Evolutionary conservation across 2,329 filamentous ascomycete species (phyloP), one percentile per base, ranked within the genome.

Genomic region (Mycosphaerella arachidis): DNA sequence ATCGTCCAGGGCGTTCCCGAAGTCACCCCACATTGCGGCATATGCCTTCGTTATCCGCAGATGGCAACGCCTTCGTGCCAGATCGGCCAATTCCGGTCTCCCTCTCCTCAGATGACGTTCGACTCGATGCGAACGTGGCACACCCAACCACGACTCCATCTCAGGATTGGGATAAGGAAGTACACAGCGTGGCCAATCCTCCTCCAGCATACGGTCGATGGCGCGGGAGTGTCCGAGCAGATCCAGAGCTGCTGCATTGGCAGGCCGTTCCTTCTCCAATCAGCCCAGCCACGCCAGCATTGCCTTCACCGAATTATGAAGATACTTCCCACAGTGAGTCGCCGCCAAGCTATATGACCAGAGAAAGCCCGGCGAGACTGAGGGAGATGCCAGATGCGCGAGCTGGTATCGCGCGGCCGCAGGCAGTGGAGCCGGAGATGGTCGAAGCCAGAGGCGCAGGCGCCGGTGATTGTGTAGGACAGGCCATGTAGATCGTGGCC

Each of bases 121-220:
- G 61, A 35, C 59, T 62, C 24, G 68, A 67, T 53, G 52, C 63
- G 7, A 53, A 59, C 31, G 63, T 66, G 33, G 66, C 63, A 18
- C 54, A 60, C 24, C 66, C 65, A 8, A 57, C 67, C 51, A 55
- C n/a, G 50, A 16, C n/a, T 35, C 50, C 58, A 52, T 37, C 56
- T 12, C 48, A 46, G 9, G 57, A 62, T 24, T 69, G 63, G 60
- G 67, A 69, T 45, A 69, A 71, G 45, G 58, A 66, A 12, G 37
- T 65, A 30, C 40, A 59, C 3, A 55, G 51, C 9, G 55, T 70
- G 3, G 57, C 63, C 73, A 57, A 72, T 20, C 84, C 86, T 8
- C 92, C 92, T 4, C 92, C 92, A 0, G 91, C 91, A 1, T 96
- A 96, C 71, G 92, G 92, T 0, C 77, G 91, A 0, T 95, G 91